Evolutionary conservation across 495 filamentous ascomycete species (phyloP).

Genomic region (Trichoderma gamsii): DNA sequence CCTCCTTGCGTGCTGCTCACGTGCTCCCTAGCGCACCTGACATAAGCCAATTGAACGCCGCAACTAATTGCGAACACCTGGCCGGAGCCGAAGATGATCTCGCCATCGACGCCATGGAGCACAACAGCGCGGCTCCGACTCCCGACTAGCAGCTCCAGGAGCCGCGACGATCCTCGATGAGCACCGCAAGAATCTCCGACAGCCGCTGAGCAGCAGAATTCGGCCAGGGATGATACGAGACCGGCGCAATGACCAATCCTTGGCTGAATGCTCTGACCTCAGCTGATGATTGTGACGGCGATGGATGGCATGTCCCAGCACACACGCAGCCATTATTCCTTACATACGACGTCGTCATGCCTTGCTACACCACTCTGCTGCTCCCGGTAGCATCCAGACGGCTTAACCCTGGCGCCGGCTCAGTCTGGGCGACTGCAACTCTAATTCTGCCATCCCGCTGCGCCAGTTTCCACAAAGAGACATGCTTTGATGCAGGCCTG

Average conservation of each 20-base stretch:
- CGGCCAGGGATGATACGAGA: not conserved
- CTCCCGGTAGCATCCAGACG: too few relatives aligned
- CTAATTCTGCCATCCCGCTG: too few relatives aligned
- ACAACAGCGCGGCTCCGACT: constrained; percentile 9
- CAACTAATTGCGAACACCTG: not conserved
- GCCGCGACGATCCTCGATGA: not conserved
- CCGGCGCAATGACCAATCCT: not conserved
- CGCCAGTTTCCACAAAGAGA: too few relatives aligned
- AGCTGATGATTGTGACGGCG: not conserved
- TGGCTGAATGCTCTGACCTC: constrained; percentile 7
- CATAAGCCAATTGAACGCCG: not conserved
- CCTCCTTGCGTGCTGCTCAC: not conserved
- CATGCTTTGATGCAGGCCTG: too few relatives aligned
- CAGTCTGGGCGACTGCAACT: too few relatives aligned
- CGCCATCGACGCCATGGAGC: constrained; percentile 4
- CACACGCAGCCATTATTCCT: not conserved
- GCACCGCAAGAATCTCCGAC: not conserved
- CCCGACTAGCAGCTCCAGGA: not conserved
- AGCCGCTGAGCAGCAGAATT: not conserved
- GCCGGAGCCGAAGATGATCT: not conserved
- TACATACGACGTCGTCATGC: too few relatives aligned
- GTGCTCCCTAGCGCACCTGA: not conserved
- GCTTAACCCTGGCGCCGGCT: too few relatives aligned
- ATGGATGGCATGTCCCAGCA: not conserved
- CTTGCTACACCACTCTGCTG: too few relatives aligned